Percentiles rank a stretch among this genome's conserved stretches.
These are phyloP conservation scores for Mytilinidion resinicola DNA, from an alignment of 495 filamentous ascomycete species.

Conservation along the genomic window DNA sequence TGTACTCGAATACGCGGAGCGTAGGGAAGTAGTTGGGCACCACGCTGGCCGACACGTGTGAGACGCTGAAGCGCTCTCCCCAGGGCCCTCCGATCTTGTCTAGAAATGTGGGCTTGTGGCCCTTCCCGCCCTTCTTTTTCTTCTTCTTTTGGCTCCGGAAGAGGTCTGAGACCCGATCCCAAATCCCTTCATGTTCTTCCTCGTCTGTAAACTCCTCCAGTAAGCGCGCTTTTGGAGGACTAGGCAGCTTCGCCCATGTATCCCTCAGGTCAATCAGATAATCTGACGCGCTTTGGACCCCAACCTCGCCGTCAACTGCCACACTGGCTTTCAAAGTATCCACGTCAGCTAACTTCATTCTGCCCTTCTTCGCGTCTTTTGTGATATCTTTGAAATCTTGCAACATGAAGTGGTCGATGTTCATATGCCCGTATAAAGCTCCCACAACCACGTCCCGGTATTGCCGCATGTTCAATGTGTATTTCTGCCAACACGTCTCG, in stretches of 20 bases:
- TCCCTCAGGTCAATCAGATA: slow-evolving; percentile 77
- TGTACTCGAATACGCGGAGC: slow-evolving; percentile 84
- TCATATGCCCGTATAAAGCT: slow-evolving; percentile 90
- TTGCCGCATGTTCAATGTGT: slow-evolving; percentile 79
- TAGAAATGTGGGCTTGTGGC: slow-evolving; percentile 40
- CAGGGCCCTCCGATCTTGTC: slow-evolving; percentile 69
- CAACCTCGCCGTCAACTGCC: slow-evolving; percentile 39
- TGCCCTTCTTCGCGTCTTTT: slow-evolving; percentile 42
- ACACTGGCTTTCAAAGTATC: slow-evolving; percentile 18
- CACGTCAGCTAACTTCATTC: slow-evolving; percentile 27
- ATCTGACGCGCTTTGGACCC: slow-evolving; percentile 56
- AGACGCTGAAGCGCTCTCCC: slow-evolving; percentile 77
- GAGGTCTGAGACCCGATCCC: slow-evolving; percentile 8
- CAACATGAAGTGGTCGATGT: slow-evolving; percentile 94
- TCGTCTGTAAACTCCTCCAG: slow-evolving; percentile 35
- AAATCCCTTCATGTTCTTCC: slow-evolving; percentile 25
- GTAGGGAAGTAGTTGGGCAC: slow-evolving; percentile 93
- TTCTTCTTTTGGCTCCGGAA: slow-evolving; percentile 40
- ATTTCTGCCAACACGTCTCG: slow-evolving; percentile 96
- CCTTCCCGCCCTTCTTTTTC: slow-evolving; percentile 37
- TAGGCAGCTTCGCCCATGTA: slow-evolving; percentile 68
- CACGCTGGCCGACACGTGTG: slow-evolving; percentile 73
- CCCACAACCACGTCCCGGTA: slow-evolving; percentile 85
- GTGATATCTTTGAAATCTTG: slow-evolving; percentile 78
- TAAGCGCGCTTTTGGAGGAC: slow-evolving; percentile 38